phyloP scores from a whole-genome alignment of 1,284 basidiomycete species.

The Cutaneotrichosporon curvatum region DNA sequence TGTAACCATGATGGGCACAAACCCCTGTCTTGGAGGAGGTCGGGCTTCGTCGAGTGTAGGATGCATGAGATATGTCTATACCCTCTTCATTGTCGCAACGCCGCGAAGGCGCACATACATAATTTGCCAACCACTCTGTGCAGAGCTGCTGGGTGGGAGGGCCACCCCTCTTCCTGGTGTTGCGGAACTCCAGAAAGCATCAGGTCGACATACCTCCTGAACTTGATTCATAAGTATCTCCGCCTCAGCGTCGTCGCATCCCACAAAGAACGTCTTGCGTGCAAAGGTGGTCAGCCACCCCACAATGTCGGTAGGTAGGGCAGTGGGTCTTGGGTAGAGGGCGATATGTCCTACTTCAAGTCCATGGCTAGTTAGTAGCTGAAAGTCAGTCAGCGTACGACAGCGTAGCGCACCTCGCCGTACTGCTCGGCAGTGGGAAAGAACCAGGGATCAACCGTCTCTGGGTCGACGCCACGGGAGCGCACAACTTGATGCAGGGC shows the following conservation, averaged over 20 bases:
- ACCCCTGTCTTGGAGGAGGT: too few species aligned
- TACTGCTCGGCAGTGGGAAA: constrained; percentile 68
- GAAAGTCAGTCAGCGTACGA: constrained; percentile 1
- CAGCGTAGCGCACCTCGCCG: constrained; percentile 47
- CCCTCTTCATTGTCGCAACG: constrained; percentile 19
- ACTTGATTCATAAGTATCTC: constrained; percentile 60
- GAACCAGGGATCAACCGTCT: constrained; percentile 67
- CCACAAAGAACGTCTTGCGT: constrained; percentile 54
- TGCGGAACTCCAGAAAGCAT: constrained; percentile 48
- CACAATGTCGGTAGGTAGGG: constrained; percentile 54
- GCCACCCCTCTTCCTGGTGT: constrained; percentile 21
- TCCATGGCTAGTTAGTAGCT: constrained; percentile 56
- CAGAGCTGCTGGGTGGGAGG: constrained; percentile 15
- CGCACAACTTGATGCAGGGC: constrained; percentile 56
- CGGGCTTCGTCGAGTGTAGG: too few species aligned
- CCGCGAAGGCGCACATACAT: constrained; percentile 68
- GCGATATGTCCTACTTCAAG: constrained; percentile 55
- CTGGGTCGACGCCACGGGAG: constrained; percentile 56
- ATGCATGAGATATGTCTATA: too few species aligned
- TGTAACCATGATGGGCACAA: too few species aligned
- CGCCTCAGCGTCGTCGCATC: constrained; percentile 54
- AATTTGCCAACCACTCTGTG: constrained; percentile 54
- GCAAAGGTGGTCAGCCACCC: constrained; percentile 68
- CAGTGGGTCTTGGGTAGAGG: constrained; percentile 62
- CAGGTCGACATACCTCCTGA: constrained; percentile 54